phyloP scores from a whole-genome alignment of 208 protist species.

The Leptomonas pyrrhocoris region DNA sequence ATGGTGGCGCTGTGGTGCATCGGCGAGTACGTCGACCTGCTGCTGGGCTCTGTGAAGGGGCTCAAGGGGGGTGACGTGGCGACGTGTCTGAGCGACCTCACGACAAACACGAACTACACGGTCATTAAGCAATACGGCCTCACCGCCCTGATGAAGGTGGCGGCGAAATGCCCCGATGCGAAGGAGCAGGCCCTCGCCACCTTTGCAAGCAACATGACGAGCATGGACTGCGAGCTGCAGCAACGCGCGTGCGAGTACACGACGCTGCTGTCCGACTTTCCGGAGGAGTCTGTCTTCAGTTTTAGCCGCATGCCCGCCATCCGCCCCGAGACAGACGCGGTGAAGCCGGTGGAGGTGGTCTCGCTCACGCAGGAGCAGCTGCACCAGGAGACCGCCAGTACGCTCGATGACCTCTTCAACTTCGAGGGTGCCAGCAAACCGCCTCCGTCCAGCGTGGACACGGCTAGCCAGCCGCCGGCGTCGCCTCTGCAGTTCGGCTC shows the following conservation, averaged over 20 bases:
- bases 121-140: constrained; percentile 93
- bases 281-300: constrained; percentile 69
- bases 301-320: constrained; percentile 89
- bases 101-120: constrained; percentile 68
- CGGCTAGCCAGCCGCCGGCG: constrained; percentile 1
- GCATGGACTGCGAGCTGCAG: constrained; percentile 94
- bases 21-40: constrained; percentile 96
- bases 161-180: constrained; percentile 70
- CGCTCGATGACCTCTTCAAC: constrained; percentile 78
- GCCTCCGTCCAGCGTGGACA: constrained; percentile 5
- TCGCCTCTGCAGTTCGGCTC: constrained; percentile 8
- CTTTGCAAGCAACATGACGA: constrained; percentile 63
- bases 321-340: constrained; percentile 21
- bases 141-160: constrained; percentile 95
- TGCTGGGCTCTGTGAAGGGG: constrained; percentile 50
- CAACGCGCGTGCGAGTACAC: constrained; percentile 94
- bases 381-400: constrained; percentile 54
- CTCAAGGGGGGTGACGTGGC: constrained; percentile 51
- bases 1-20: constrained; percentile 95
- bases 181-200: constrained; percentile 49
- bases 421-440: constrained; percentile 39
- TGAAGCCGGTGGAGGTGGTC: constrained; percentile 69
- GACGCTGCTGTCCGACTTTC: constrained; percentile 77
- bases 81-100: constrained; percentile 64
- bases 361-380: constrained; percentile 51